phyloP scores from a whole-genome alignment of 352 stramenopile genomes.

The Globisporangium radiosum region DNA sequence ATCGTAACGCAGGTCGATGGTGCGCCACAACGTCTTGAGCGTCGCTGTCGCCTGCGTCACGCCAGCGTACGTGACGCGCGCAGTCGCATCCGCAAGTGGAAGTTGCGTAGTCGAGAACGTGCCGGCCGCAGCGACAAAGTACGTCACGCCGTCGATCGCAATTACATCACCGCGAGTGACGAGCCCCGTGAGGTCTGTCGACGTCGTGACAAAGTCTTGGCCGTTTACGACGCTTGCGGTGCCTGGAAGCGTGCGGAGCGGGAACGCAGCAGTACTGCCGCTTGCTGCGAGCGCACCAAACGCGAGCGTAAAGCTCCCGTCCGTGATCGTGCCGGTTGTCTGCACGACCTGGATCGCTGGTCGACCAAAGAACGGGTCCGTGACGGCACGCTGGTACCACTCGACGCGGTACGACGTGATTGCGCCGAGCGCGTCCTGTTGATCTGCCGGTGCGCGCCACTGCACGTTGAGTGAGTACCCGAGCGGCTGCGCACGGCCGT shows the following conservation, averaged over 20 bases:
- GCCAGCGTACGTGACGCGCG: constrained; percentile 33
- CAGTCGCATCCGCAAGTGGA: constrained; percentile 34
- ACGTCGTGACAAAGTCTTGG: constrained; percentile 67
- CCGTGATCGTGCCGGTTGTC: constrained; percentile 39
- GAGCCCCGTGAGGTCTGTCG: constrained; percentile 82
- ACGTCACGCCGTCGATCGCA: constrained; percentile 56
- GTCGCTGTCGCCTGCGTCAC: constrained; percentile 28
- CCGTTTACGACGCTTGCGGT: constrained; percentile 45
- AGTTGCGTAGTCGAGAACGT: constrained; percentile 70
- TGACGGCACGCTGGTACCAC: constrained; percentile 57
- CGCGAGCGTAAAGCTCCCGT: constrained; percentile 55
- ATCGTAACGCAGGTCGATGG: constrained; percentile 47
- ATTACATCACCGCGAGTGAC: constrained; percentile 81
- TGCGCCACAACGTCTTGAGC: constrained; percentile 54
- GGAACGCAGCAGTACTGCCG: neutral
- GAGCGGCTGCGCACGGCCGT: constrained; percentile 26
- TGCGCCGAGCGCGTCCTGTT: constrained; percentile 3
- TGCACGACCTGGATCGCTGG: constrained; percentile 45
- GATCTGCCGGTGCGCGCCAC: constrained; percentile 35
- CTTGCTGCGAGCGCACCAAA: constrained; percentile 31
- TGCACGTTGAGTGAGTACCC: constrained; percentile 46
- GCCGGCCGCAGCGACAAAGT: constrained; percentile 66
- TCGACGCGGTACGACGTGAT: constrained; percentile 51
- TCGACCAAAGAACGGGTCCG: constrained; percentile 51
- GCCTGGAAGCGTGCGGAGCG: constrained; percentile 41